phyloP scores from a whole-genome alignment of 805 yeast genomes.

The Ogataea dorogensis region DNA sequence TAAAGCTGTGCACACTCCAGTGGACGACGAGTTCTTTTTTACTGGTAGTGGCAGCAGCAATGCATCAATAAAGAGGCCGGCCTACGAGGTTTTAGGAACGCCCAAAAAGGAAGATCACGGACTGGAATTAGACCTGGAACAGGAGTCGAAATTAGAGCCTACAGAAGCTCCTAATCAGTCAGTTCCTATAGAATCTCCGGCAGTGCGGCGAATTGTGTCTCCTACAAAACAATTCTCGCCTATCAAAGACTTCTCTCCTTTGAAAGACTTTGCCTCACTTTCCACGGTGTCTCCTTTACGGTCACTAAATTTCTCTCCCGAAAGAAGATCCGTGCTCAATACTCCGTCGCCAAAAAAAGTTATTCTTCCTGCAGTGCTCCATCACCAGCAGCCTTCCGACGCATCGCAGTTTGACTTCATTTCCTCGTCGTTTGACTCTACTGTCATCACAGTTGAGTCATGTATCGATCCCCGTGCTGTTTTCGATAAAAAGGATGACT shows the following conservation, averaged over 20 bases:
- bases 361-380: slow-evolving; percentile 1
- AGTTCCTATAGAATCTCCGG: neutral
- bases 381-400: slow-evolving; percentile 21
- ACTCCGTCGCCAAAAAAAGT: slow-evolving; percentile 18
- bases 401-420: slow-evolving; percentile 29
- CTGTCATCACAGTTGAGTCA: slow-evolving; percentile 31
- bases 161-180: neutral
- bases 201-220: too few species aligned
- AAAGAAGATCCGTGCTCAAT: slow-evolving; percentile 5
- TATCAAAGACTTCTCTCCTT: slow-evolving; percentile 9
- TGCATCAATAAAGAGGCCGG: slow-evolving; percentile 8
- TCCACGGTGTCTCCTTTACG: slow-evolving; percentile 8
- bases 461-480: slow-evolving; percentile 32
- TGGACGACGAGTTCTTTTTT: slow-evolving; percentile 30
- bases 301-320: slow-evolving; percentile 9
- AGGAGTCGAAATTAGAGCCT: too few species aligned
- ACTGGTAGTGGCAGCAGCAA: slow-evolving; percentile 4
- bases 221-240: slow-evolving; percentile 13
- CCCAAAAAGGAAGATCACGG: slow-evolving; percentile 6
- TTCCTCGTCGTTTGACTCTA: slow-evolving; percentile 29
- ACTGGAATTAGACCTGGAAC: too few species aligned
- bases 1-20: slow-evolving; percentile 19
- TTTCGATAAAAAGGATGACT: slow-evolving; percentile 50
- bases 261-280: slow-evolving; percentile 7
- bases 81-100: slow-evolving; percentile 16